Evolutionary conservation across 1,284 basidiomycete genomes (phyloP).

Genomic region (Ganoderma meredithae): DNA sequence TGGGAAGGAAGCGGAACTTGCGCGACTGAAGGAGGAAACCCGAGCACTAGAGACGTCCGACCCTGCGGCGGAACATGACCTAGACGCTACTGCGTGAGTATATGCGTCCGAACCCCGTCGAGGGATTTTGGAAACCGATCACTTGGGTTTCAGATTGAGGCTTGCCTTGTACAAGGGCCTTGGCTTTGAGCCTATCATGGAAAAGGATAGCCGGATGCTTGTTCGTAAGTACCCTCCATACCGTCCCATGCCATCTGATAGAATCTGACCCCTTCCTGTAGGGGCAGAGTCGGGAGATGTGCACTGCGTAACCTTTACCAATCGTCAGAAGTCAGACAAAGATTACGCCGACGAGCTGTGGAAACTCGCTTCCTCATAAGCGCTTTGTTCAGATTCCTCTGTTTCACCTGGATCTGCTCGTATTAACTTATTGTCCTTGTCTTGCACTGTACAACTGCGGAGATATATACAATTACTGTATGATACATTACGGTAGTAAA

Average conservation of each 20-base stretch:
- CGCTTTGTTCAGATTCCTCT: neutral
- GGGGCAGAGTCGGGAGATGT: constrained; percentile 71
- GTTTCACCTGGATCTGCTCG: neutral
- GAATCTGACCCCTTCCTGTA: constrained; percentile 34
- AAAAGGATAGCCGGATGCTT: constrained; percentile 59
- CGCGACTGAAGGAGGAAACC: constrained; percentile 68
- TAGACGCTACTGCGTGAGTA: constrained; percentile 74
- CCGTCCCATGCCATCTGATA: neutral
- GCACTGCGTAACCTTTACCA: constrained; percentile 48
- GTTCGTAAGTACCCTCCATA: constrained; percentile 58
- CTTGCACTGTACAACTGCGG: constrained; percentile 2
- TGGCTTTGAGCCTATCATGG: constrained; percentile 71
- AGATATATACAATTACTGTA: constrained; percentile 22
- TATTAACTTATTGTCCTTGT: neutral
- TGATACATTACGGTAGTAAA: constrained; percentile 16
- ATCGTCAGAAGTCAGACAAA: constrained; percentile 40
- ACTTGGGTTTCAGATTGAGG: constrained; percentile 55
- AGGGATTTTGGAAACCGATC: neutral
- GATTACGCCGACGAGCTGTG: constrained; percentile 56
- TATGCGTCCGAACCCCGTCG: neutral
- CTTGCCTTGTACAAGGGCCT: constrained; percentile 71
- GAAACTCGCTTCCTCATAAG: constrained; percentile 63
- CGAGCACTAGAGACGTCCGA: constrained; percentile 69
- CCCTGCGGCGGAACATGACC: constrained; percentile 72
- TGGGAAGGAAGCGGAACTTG: constrained; percentile 72